A percentile compares a stretch with the other conserved stretches of the same genome.
Evolutionary conservation across 2,329 filamentous ascomycete species (phyloP).

Genomic region (Thelonectria olida): DNA sequence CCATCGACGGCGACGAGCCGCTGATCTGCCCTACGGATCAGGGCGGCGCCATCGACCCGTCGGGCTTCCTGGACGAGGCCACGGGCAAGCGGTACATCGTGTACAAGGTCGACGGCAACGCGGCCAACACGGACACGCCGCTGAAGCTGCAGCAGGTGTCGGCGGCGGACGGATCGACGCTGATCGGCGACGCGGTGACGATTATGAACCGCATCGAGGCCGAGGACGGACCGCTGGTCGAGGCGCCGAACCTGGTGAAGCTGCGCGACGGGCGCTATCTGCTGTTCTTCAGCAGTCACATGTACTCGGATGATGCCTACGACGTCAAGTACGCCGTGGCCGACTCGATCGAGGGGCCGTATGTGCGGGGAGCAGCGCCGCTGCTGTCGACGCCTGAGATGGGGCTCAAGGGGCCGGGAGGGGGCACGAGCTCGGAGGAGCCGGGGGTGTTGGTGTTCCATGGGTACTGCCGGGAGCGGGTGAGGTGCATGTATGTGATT

Average conservation of each 20-base stretch:
- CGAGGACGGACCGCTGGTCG: conserved; percentile 64
- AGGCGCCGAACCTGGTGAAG: conserved; percentile 66
- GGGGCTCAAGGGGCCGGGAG: conserved; percentile 52
- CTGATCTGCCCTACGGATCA: conserved; percentile 61
- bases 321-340: conserved; percentile 69
- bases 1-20: conserved; percentile 51
- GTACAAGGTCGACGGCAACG: conserved; percentile 75
- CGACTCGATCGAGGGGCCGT: conserved; percentile 48
- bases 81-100: conserved; percentile 64
- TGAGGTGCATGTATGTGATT: conserved; percentile 49
- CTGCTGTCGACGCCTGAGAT: conserved; percentile 50
- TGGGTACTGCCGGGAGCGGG: conserved; percentile 43
- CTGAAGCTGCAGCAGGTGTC: conserved; percentile 65
- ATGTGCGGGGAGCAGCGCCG: conserved; percentile 42
- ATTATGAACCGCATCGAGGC: conserved; percentile 54
- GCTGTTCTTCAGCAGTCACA: conserved; percentile 70
- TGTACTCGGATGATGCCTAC: conserved; percentile 63
- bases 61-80: conserved; percentile 65
- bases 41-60: conserved; percentile 71
- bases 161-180: conserved; percentile 59
- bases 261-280: conserved; percentile 61
- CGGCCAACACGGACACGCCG: conserved; percentile 59
- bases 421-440: conserved; percentile 46
- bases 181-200: conserved; percentile 57
- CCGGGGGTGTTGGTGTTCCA: conserved; percentile 49